Evolutionary conservation across 495 filamentous ascomycete species (phyloP).

Genomic region (Neurospora sp.): DNA sequence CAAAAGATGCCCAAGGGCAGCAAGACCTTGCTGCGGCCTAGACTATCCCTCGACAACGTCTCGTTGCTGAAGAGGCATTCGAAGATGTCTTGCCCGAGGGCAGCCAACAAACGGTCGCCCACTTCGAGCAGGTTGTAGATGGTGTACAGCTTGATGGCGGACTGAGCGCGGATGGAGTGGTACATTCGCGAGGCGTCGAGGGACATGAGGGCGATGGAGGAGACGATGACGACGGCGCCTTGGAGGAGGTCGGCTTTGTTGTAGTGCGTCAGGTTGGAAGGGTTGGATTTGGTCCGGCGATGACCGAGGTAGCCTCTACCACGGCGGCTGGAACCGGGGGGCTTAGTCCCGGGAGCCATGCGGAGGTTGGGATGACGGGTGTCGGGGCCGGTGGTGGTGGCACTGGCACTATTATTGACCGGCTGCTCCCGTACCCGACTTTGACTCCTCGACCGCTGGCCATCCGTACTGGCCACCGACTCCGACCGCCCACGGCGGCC

Average conservation of each 20-base stretch:
- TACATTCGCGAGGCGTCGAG: conserved; percentile 98
- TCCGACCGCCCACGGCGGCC: conserved; percentile 39
- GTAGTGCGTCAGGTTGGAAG: conserved; percentile 71
- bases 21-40: conserved; percentile 87
- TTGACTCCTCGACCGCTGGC: conserved; percentile 25
- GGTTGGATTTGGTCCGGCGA: conserved; percentile 69
- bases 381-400: neutral
- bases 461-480: conserved; percentile 17
- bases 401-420: conserved; percentile 7
- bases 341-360: neutral
- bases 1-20: conserved; percentile 86
- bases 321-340: conserved; percentile 5
- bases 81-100: conserved; percentile 88
- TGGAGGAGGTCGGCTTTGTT: conserved; percentile 95
- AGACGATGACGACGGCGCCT: conserved; percentile 73
- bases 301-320: conserved; percentile 42
- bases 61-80: conserved; percentile 92
- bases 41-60: conserved; percentile 74
- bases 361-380: neutral
- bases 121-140: conserved; percentile 96
- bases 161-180: conserved; percentile 91
- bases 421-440: conserved; percentile 23
- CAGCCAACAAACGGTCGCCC: conserved; percentile 76
- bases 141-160: conserved; percentile 95
- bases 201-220: conserved; percentile 75